Evolutionary conservation across 2,329 filamentous ascomycete genomes (phyloP).

Genomic region (Xylaria digitata): DNA sequence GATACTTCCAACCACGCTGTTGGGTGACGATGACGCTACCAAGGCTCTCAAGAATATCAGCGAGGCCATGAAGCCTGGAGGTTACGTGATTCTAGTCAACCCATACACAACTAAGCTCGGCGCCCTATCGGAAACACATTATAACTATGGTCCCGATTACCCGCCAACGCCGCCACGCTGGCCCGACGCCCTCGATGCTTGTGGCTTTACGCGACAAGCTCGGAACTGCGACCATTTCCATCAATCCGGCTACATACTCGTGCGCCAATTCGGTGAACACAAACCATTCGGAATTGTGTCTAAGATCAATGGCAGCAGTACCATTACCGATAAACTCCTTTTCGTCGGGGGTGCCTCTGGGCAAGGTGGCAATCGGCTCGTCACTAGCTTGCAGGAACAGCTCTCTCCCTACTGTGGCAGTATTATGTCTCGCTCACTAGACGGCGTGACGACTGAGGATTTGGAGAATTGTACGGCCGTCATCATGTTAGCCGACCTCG

Average conservation of each 20-base stretch:
- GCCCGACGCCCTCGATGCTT: conserved; percentile 50
- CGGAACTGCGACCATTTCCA: conserved; percentile 51
- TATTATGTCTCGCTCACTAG: conserved; percentile 44
- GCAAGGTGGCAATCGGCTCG: conserved; percentile 37
- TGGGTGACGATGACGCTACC: conserved; percentile 44
- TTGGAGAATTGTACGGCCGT: conserved; percentile 47
- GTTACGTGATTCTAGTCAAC: conserved; percentile 51
- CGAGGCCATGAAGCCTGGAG: conserved; percentile 52
- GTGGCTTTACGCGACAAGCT: conserved; percentile 50
- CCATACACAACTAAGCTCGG: conserved; percentile 20
- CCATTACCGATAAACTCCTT: conserved; percentile 47
- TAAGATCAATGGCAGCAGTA: not conserved
- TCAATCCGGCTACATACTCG: conserved; percentile 51
- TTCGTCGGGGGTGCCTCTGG: conserved; percentile 48
- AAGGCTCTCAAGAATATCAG: conserved; percentile 47
- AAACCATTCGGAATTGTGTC: conserved; percentile 39
- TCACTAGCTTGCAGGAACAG: conserved; percentile 35
- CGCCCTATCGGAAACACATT: conserved; percentile 34
- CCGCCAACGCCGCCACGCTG: conserved; percentile 50
- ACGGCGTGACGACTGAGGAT: conserved; percentile 41
- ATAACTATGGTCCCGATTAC: conserved; percentile 14
- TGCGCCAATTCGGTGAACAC: conserved; percentile 51
- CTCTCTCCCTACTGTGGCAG: conserved; percentile 42
- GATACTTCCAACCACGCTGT: conserved; percentile 51
- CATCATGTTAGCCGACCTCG: conserved; percentile 54